Evolutionary conservation across 2,329 filamentous ascomycete genomes (phyloP).

Genomic region (Aquanectria penicillioides): DNA sequence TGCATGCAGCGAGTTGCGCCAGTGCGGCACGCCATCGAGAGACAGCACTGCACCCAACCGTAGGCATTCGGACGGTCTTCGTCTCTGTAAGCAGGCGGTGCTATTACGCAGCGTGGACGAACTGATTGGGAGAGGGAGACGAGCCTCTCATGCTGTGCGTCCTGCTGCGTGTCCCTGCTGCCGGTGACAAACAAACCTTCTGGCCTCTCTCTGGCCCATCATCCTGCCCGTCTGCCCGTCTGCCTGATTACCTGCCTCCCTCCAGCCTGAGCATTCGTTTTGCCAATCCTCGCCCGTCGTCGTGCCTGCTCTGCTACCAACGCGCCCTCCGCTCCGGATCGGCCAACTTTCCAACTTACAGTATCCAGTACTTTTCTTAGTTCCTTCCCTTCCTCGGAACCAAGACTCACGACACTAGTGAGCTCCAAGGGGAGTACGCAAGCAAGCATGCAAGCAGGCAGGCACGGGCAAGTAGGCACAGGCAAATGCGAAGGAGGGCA

Average conservation of each 20-base stretch:
- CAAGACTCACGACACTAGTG: background rate
- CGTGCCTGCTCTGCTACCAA: background rate
- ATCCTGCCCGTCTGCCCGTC: background rate
- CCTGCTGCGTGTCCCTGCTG: background rate
- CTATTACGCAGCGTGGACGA: background rate
- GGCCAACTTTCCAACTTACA: too few species aligned
- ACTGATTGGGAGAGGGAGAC: background rate
- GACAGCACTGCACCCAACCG: background rate
- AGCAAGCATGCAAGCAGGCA: background rate
- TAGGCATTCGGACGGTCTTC: background rate
- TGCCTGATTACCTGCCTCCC: background rate
- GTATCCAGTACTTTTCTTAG: too few species aligned
- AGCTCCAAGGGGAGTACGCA: too few species aligned
- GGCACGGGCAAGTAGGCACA: too few species aligned
- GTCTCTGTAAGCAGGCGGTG: background rate
- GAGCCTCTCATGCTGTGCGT: background rate
- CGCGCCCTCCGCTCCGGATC: background rate
- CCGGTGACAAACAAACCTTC: background rate
- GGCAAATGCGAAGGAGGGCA: slow-evolving; percentile 15
- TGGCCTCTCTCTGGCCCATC: too few species aligned
- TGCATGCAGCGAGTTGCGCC: slow-evolving; percentile 11
- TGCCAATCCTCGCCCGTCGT: background rate
- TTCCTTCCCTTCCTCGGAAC: background rate
- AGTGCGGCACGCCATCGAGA: slow-evolving; percentile 2
- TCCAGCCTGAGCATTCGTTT: background rate